Evolutionary conservation across 345 rosid genomes (phyloP).

Genomic region (Eucalyptus lansdowneana): DNA sequence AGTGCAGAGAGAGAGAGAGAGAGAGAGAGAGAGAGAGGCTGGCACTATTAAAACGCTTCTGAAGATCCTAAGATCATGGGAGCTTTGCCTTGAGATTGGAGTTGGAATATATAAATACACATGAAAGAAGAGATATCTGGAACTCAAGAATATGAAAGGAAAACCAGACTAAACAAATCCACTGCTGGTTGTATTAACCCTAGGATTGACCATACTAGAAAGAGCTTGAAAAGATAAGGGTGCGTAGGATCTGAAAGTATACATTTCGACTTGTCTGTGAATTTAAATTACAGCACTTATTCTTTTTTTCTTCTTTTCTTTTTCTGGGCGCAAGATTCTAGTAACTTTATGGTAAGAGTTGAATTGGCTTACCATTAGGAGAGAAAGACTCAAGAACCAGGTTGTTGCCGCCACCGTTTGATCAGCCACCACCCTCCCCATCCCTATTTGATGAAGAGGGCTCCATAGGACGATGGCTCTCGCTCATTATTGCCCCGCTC

Average conservation of each 20-base stretch:
- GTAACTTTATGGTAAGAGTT: background rate
- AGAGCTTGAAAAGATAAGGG: background rate
- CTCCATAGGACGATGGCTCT: background rate
- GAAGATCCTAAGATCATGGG: background rate
- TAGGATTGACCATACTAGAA: background rate
- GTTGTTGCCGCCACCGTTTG: background rate
- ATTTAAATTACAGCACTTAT: background rate
- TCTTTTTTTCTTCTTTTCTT: background rate
- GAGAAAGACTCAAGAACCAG: slow-evolving; percentile 7
- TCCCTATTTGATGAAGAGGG: background rate
- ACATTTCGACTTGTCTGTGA: background rate
- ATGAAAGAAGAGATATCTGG: background rate
- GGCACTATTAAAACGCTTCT: background rate
- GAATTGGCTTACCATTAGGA: slow-evolving; percentile 1
- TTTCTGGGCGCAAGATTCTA: background rate
- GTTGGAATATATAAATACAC: background rate
- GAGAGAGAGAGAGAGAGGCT: background rate
- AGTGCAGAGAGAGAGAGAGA: background rate
- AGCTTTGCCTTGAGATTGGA: background rate
- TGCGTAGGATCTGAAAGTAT: background rate
- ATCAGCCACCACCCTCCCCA: slow-evolving; percentile 2
- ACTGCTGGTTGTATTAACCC: background rate
- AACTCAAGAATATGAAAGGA: background rate
- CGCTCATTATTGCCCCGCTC: background rate
- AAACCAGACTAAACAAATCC: background rate